Conservation (phyloP, 805 yeast genomes). For the Lachancea mirantina region DNA sequence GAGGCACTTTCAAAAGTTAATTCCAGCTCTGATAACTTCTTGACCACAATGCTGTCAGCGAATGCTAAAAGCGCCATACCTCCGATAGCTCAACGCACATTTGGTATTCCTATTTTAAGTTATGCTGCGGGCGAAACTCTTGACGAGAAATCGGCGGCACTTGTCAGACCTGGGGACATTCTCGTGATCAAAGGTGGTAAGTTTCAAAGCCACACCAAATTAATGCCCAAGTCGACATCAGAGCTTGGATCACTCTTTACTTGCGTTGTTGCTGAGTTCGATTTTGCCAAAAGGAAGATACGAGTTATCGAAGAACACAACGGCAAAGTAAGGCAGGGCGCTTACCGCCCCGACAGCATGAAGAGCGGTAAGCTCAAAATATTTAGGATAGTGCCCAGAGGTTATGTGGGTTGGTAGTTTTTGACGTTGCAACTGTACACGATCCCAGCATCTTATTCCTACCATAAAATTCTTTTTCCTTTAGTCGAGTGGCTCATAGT, state of each 20-base stretch:
- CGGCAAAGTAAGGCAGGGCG: slow-evolving; percentile 50
- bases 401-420: slow-evolving; percentile 61
- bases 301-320: slow-evolving; percentile 54
- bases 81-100: slow-evolving; percentile 60
- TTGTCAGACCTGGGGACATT: slow-evolving; percentile 77
- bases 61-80: slow-evolving; percentile 38
- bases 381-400: slow-evolving; percentile 70
- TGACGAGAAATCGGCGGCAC: slow-evolving; percentile 47
- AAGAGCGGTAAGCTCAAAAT: slow-evolving; percentile 72
- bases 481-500: too few species aligned
- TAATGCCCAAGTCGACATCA: slow-evolving; percentile 49
- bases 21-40: slow-evolving; percentile 21
- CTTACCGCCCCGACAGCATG: slow-evolving; percentile 66
- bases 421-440: too few species aligned
- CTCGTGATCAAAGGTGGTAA: slow-evolving; percentile 67
- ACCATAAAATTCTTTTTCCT: too few species aligned
- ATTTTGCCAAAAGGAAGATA: slow-evolving; percentile 60
- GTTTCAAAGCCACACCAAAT: slow-evolving; percentile 57
- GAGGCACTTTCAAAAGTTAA: slow-evolving; percentile 36
- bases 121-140: slow-evolving; percentile 47
- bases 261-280: slow-evolving; percentile 66
- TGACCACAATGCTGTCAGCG: slow-evolving; percentile 32
- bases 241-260: slow-evolving; percentile 54
- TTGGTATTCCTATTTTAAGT: slow-evolving; percentile 49
- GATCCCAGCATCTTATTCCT: too few species aligned